Percentiles rank a stretch among this genome's conserved stretches.
phyloP scores from a whole-genome alignment of 1,284 basidiomycete genomes.

The Tylopilus sp. region DNA sequence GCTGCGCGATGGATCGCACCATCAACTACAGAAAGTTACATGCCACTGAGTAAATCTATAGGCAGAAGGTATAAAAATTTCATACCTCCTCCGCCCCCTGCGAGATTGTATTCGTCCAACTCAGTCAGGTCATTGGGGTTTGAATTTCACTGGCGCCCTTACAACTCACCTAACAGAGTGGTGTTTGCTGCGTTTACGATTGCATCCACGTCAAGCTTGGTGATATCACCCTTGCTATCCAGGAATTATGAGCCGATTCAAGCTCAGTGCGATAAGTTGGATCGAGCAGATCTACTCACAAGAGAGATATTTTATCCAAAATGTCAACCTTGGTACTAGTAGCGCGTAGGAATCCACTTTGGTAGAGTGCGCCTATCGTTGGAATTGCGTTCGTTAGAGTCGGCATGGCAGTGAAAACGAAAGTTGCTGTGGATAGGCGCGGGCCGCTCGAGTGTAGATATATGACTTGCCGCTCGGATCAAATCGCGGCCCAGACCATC shows the following conservation, averaged over 20 bases:
- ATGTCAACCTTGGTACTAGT: constrained; percentile 41
- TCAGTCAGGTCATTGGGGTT: not conserved
- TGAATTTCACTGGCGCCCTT: not conserved
- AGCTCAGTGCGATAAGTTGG: not conserved
- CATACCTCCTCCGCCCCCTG: constrained; percentile 79
- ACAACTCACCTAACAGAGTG: constrained; percentile 70
- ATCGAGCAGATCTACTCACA: constrained; percentile 55
- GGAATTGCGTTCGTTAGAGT: constrained; percentile 58
- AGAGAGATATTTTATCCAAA: constrained; percentile 69
- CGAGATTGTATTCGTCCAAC: not conserved
- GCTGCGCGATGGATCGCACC: constrained; percentile 91
- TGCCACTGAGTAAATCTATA: not conserved
- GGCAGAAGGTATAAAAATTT: constrained; percentile 23
- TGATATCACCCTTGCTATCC: constrained; percentile 82
- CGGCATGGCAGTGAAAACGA: constrained; percentile 43
- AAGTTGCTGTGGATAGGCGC: not conserved
- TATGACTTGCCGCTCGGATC: not conserved
- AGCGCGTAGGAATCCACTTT: constrained; percentile 45
- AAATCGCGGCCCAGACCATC: no score
- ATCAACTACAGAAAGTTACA: constrained; percentile 68
- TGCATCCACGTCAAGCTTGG: constrained; percentile 75
- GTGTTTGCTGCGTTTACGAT: constrained; percentile 93
- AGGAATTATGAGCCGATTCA: constrained; percentile 1
- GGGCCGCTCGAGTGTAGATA: constrained; percentile 1
- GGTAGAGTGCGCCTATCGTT: constrained; percentile 65